Evolutionary conservation across 2,329 filamentous ascomycete genomes (phyloP), one percentile per base, ranked within the genome.

Genomic region (Pleoardoris graminearum): DNA sequence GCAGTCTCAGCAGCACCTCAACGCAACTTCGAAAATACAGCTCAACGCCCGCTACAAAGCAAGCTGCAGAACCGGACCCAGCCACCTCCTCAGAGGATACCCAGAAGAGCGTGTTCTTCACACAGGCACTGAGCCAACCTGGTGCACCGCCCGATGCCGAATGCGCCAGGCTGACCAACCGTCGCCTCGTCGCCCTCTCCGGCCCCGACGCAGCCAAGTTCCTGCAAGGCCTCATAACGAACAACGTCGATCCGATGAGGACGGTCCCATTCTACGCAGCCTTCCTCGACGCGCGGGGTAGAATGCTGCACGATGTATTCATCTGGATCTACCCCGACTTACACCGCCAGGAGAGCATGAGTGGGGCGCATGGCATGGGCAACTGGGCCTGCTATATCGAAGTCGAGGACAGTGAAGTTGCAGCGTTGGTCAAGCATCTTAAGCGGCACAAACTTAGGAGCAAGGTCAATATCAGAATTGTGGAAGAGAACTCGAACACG

Each of bases 291-390:
- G 90, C 93, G 7, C 74, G 75, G 29, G 94, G 94, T 36, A 84
- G 92, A 51, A 82, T 99, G 8, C 78, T 97, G 37, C 84, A 93
- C 76, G 94, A 99, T 75, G 88, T 91, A 47, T 96, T 97, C 73
- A 80, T 99, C 42, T 97, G 96, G 78, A 60, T 63, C 29, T 67
- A 60, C 49, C 62, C 65, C 6, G 54, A 59, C 29, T 49, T 65
- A 22, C 17, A 44, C 57, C 4, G 61, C 58, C 23, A 55, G 59
- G 27, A 60, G 27, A 27, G 19, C 10, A 71, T 23, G 59, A 50
- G 19, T 75, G 79, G 41, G 16, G n/a, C 12, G 14, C 8, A 36
- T 7, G 33, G 33, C 16, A n/a, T n/a, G 33, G 41, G 41, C 41
- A 27, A 44, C n/a, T 73, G 72, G 56, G 79, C 80, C 25, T 93